These are phyloP conservation scores for Galerina sulciceps DNA, from an alignment of 768 basidiomycete species.

Conservation along the genomic window DNA sequence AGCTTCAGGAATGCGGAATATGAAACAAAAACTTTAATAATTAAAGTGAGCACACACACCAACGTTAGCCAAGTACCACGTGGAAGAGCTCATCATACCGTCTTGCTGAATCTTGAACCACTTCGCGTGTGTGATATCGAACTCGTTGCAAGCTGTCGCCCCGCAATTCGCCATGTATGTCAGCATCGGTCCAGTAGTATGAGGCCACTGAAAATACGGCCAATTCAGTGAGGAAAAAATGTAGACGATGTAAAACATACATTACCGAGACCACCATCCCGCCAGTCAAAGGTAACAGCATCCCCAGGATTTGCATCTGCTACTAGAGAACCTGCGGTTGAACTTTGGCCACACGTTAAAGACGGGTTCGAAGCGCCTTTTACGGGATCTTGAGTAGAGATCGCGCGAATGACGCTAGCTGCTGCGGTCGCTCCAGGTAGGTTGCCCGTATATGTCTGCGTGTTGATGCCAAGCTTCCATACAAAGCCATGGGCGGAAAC, in stretches of 20 bases:
- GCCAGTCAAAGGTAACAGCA: conserved; percentile 58
- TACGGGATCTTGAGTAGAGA: conserved; percentile 41
- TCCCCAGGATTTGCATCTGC: conserved; percentile 66
- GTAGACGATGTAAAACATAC: conserved; percentile 26
- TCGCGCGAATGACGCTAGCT: conserved; percentile 44
- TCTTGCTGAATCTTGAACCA: conserved; percentile 78
- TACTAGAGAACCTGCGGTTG: conserved; percentile 51
- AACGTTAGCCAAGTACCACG: conserved; percentile 58
- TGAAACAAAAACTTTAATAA: not conserved
- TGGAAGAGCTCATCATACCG: conserved; percentile 40
- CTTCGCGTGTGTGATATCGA: conserved; percentile 57
- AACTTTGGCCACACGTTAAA: conserved; percentile 64
- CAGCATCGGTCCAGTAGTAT: conserved; percentile 70
- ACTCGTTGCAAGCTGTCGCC: conserved; percentile 57
- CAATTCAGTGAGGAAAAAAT: not conserved
- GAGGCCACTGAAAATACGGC: conserved; percentile 39
- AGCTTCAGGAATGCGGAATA: conserved; percentile 30
- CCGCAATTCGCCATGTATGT: conserved; percentile 77
- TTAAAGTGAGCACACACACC: conserved; percentile 42
- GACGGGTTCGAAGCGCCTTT: conserved; percentile 60
- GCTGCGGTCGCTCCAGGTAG: conserved; percentile 21
- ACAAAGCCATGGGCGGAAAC: conserved; percentile 53
- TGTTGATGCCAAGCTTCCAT: conserved; percentile 39
- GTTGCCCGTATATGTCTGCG: conserved; percentile 41
- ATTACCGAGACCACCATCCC: conserved; percentile 41